Evolutionary conservation across 1,284 basidiomycete genomes (phyloP).

Genomic region (Naganishia albida): DNA sequence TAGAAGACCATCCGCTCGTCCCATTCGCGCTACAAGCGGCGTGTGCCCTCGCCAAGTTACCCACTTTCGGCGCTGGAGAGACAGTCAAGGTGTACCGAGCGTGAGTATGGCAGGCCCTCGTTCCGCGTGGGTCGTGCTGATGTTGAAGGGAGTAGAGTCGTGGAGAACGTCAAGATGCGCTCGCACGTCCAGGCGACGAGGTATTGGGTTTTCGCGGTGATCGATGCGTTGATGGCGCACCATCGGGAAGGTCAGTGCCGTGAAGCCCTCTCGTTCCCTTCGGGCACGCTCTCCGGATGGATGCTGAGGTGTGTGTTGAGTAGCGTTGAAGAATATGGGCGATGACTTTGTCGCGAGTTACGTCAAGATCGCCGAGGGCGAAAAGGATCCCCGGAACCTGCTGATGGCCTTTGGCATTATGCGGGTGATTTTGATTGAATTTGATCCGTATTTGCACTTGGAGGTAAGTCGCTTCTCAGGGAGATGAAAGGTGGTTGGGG

Average conservation of each 20-base stretch:
- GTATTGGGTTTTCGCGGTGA: constrained; percentile 75
- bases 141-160: constrained; percentile 61
- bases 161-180: constrained; percentile 76
- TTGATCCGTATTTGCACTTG: constrained; percentile 70
- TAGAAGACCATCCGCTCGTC: constrained; percentile 79
- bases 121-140: background rate
- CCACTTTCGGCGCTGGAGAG: constrained; percentile 71
- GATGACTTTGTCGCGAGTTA: constrained; percentile 74
- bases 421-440: constrained; percentile 81
- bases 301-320: background rate
- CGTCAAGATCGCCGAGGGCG: constrained; percentile 78
- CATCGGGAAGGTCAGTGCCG: constrained; percentile 66
- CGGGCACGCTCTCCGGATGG: background rate
- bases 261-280: background rate
- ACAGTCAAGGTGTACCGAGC: constrained; percentile 67
- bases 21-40: constrained; percentile 76
- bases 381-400: constrained; percentile 96
- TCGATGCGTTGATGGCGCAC: constrained; percentile 75
- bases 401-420: constrained; percentile 86
- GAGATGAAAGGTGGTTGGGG: background rate
- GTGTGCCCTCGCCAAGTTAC: constrained; percentile 64
- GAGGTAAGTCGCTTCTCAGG: constrained; percentile 62
- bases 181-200: constrained; percentile 78
- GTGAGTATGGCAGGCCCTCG: constrained; percentile 56
- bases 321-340: constrained; percentile 71